phyloP scores from a whole-genome alignment of 2,329 filamentous ascomycete genomes.

The Xylariaceae sp. region DNA sequence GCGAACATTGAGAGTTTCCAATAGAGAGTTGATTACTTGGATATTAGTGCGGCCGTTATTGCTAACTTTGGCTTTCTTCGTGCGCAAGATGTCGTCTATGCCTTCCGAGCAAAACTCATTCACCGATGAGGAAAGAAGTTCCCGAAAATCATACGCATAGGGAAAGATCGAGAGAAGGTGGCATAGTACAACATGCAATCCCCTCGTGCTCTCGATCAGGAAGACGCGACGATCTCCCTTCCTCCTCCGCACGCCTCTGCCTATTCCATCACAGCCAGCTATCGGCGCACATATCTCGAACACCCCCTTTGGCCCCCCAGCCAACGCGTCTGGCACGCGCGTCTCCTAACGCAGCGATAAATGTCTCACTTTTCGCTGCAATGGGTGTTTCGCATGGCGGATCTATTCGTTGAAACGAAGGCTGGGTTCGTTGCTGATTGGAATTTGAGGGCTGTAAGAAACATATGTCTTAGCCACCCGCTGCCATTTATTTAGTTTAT shows the following conservation, averaged over 20 bases:
- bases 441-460: constrained; percentile 17
- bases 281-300: not conserved
- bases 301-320: not conserved
- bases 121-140: not conserved
- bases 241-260: not conserved
- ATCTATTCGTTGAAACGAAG: not conserved
- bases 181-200: not conserved
- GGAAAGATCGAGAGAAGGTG: too few relatives aligned
- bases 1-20: too few relatives aligned
- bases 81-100: not conserved
- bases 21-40: not conserved
- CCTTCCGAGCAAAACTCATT: not conserved
- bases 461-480: constrained; percentile 26
- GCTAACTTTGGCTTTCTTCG: not conserved
- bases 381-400: not conserved
- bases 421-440: constrained; percentile 3
- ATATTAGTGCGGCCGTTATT: not conserved
- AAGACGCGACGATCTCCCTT: not conserved
- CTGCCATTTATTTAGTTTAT: too few relatives aligned
- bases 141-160: too few relatives aligned
- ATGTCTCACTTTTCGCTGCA: constrained; percentile 4
- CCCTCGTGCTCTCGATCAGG: not conserved
- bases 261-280: not conserved
- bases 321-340: constrained; percentile 19
- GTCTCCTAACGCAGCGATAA: constrained; percentile 1